Evolutionary conservation across 2,329 filamentous ascomycete genomes (phyloP).

Genomic region (Phoma herbarum): DNA sequence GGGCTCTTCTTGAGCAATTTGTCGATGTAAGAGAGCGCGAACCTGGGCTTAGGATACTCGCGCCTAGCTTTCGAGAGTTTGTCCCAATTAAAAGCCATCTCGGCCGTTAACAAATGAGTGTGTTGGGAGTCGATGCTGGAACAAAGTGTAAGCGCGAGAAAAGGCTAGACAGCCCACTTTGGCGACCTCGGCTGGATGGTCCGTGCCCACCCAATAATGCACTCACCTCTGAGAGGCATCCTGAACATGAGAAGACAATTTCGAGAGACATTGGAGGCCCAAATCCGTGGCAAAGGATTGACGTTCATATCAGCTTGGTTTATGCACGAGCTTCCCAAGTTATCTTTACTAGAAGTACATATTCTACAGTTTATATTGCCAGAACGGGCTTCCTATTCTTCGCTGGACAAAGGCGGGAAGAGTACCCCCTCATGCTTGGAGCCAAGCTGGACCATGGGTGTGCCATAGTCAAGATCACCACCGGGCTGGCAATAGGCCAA

Average conservation of each 20-base stretch:
- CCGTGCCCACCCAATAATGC: conserved; percentile 7
- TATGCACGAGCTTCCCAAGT: background rate
- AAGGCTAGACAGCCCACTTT: conserved; percentile 29
- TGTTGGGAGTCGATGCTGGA: conserved; percentile 13
- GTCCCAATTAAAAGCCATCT: conserved; percentile 50
- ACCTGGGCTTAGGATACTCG: conserved; percentile 47
- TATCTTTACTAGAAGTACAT: conserved; percentile 10
- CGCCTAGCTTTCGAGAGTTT: conserved; percentile 44
- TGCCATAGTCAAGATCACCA: conserved; percentile 75
- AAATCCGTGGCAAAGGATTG: background rate
- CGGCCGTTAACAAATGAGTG: conserved; percentile 5
- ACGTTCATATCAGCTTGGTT: background rate
- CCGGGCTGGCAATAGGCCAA: conserved; percentile 70
- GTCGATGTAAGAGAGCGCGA: conserved; percentile 43
- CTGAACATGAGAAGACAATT: background rate
- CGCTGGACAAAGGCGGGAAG: conserved; percentile 57
- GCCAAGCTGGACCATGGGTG: conserved; percentile 52
- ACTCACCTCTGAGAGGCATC: background rate
- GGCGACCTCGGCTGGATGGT: conserved; percentile 25
- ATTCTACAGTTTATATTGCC: conserved; percentile 11
- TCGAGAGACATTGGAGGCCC: background rate
- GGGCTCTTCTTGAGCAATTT: conserved; percentile 49
- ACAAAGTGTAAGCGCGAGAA: conserved; percentile 22
- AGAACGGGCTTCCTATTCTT: conserved; percentile 25
- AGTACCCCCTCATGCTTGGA: conserved; percentile 57